Evolutionary conservation across 208 protist species (phyloP).

Genomic region (Leishmania arabica): DNA sequence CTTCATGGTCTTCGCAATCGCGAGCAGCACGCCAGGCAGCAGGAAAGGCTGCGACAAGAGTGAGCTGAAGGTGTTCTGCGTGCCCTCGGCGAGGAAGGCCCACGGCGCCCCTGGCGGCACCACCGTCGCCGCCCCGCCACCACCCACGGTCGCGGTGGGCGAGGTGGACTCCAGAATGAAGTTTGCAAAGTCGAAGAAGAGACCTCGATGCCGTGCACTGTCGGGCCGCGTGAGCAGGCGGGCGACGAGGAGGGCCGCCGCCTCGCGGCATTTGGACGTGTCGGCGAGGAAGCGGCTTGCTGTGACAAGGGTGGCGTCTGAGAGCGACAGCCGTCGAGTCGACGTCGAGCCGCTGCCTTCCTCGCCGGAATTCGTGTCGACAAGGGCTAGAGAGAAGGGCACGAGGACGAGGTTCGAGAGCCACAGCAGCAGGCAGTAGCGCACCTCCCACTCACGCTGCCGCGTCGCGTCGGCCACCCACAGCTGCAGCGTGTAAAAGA

Average conservation of each 20-base stretch:
- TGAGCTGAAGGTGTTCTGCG: conserved; percentile 26
- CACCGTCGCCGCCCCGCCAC: background rate
- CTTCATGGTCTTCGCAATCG: conserved; percentile 93
- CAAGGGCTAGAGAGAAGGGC: conserved; percentile 94
- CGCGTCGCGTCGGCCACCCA: conserved; percentile 53
- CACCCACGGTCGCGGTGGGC: background rate
- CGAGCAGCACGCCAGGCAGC: conserved; percentile 82
- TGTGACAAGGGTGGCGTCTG: conserved; percentile 73
- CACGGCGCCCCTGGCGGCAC: conserved; percentile 17
- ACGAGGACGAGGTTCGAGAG: conserved; percentile 96
- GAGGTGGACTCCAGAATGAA: conserved; percentile 29
- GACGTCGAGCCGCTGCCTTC: background rate
- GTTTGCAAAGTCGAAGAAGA: conserved; percentile 69
- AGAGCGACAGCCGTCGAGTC: conserved; percentile 40
- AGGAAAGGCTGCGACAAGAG: conserved; percentile 32
- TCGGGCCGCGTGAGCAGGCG: conserved; percentile 93
- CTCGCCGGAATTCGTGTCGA: conserved; percentile 72
- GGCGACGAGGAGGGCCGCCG: conserved; percentile 87
- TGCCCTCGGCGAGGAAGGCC: conserved; percentile 24
- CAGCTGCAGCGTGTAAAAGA: conserved; percentile 78
- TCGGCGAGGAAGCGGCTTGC: conserved; percentile 79
- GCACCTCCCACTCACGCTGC: conserved; percentile 93
- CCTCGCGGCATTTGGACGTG: conserved; percentile 91
- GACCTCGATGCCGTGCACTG: conserved; percentile 55
- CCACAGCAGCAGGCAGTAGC: conserved; percentile 97